Evolutionary conservation across 768 basidiomycete species (phyloP).

Genomic region (Suillus plorans): DNA sequence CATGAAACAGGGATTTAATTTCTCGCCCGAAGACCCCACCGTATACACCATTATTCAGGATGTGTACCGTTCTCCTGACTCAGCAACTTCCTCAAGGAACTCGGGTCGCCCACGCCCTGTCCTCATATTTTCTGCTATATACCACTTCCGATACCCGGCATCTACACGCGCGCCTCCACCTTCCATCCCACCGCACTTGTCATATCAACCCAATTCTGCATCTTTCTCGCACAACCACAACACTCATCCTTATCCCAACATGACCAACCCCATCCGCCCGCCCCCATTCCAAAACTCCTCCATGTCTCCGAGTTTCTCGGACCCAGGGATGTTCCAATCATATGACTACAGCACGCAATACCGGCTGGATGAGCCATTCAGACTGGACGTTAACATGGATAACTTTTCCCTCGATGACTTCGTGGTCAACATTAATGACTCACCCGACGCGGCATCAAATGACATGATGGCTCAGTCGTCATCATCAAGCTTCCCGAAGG

Average conservation of each 20-base stretch:
- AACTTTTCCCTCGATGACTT: constrained; percentile 27
- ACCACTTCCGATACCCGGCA: constrained; percentile 50
- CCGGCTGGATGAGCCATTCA: constrained; percentile 29
- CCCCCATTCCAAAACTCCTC: constrained; percentile 13
- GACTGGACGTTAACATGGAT: constrained; percentile 30
- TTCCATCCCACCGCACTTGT: constrained; percentile 13
- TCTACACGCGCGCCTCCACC: constrained; percentile 15
- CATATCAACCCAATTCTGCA: background rate
- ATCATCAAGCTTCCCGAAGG: constrained; percentile 28
- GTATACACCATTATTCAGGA: constrained; percentile 67
- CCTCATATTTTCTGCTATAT: constrained; percentile 55
- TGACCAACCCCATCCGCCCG: background rate
- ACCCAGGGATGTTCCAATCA: background rate
- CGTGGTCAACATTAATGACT: constrained; percentile 10
- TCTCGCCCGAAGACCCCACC: constrained; percentile 55
- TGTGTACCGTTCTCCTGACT: constrained; percentile 38
- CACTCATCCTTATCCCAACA: constrained; percentile 6
- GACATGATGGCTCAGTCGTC: constrained; percentile 15
- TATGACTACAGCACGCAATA: constrained; percentile 18
- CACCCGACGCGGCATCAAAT: constrained; percentile 13
- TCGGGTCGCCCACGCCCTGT: constrained; percentile 26
- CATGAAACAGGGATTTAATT: constrained; percentile 16
- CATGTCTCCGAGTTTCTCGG: background rate
- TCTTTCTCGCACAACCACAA: constrained; percentile 4
- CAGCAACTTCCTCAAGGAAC: constrained; percentile 19